Evolutionary conservation across 495 filamentous ascomycete genomes (phyloP).

Genomic region (Trichoderma asperelloides): DNA sequence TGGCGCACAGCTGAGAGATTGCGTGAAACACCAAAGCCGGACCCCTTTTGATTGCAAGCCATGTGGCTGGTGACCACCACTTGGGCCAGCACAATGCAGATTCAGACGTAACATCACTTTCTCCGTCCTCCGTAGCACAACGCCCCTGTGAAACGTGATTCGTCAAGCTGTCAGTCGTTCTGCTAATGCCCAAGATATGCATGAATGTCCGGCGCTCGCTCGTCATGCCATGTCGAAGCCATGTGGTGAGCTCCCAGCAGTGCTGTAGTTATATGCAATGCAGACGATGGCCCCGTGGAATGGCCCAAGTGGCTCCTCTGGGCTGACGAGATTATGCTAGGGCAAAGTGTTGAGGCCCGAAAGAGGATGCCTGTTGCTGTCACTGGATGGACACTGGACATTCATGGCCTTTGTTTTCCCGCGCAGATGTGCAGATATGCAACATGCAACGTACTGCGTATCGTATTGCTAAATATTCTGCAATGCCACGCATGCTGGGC

Average conservation of each 20-base stretch:
- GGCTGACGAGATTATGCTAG: not conserved
- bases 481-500: slow-evolving; percentile 6
- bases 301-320: not conserved
- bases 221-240: not conserved
- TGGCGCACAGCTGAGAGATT: not conserved
- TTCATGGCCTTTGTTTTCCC: not conserved
- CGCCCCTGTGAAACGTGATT: not conserved
- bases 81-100: not conserved
- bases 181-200: slow-evolving; percentile 3
- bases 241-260: not conserved
- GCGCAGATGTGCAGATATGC: no score
- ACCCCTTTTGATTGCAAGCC: no score
- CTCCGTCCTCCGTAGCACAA: not conserved
- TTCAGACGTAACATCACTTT: not conserved
- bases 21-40: not conserved
- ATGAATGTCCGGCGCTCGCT: slow-evolving; percentile 2
- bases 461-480: not conserved
- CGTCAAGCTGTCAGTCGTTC: not conserved
- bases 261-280: not conserved
- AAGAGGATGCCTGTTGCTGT: not conserved
- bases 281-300: not conserved
- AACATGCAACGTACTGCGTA: not conserved
- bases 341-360: not conserved
- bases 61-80: not conserved
- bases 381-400: not conserved